A percentile compares a stretch with the other conserved stretches of the same genome.
These are phyloP conservation scores for Amaranthus palmeri DNA, from an alignment of 148 eudicot genomes.

Conservation along the genomic window DNA sequence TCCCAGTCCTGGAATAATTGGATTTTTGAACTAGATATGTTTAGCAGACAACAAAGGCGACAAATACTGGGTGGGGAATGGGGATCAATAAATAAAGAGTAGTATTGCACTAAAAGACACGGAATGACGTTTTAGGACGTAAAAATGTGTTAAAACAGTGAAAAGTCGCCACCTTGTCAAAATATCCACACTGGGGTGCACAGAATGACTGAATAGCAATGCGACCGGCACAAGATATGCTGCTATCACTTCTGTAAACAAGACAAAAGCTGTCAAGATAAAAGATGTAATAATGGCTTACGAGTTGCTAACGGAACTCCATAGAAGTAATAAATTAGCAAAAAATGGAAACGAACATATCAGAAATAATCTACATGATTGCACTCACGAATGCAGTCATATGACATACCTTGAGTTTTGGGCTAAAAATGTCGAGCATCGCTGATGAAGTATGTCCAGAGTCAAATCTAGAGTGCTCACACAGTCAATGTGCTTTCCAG, in stretches of 20 bases:
- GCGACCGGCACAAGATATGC: constrained; percentile 51
- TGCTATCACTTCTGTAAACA: constrained; percentile 40
- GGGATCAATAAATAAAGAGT: neutral
- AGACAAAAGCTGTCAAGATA: neutral
- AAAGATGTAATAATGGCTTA: neutral
- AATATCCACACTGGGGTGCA: constrained; percentile 87
- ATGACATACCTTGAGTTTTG: constrained; percentile 50
- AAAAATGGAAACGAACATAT: neutral
- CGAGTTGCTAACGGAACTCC: constrained; percentile 2
- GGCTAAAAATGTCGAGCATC: constrained; percentile 64
- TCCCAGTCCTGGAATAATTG: constrained; percentile 71
- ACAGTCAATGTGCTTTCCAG: constrained; percentile 56
- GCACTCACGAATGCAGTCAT: neutral
- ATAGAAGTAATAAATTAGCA: neutral
- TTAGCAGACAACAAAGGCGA: neutral
- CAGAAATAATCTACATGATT: neutral
- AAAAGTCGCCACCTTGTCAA: constrained; percentile 40
- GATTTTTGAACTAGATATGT: neutral
- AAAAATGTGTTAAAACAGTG: neutral
- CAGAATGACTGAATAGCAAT: constrained; percentile 86
- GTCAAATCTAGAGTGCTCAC: constrained; percentile 52
- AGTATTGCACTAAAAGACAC: neutral
- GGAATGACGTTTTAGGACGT: neutral
- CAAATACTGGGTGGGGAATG: neutral
- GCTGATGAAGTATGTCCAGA: constrained; percentile 48